A percentile compares a stretch with the other conserved stretches of the same genome.
Conservation (phyloP, 139 green algal species). For the Deuterostichococcus epilithicus region DNA sequence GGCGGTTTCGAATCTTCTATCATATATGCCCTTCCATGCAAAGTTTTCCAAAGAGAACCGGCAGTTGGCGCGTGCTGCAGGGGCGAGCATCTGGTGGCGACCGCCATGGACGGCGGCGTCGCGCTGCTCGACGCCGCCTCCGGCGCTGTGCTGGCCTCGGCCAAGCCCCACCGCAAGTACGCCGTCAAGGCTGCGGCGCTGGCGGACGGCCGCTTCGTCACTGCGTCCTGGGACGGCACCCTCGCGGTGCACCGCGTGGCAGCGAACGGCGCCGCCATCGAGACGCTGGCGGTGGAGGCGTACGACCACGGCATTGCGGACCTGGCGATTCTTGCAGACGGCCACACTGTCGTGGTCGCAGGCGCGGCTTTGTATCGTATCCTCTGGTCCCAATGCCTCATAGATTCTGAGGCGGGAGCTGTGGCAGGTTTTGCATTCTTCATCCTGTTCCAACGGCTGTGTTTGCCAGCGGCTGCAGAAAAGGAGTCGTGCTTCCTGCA, state of each 20-base stretch:
- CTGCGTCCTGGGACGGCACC: conserved; percentile 35
- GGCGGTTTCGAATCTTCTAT: neutral
- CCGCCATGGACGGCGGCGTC: conserved; percentile 53
- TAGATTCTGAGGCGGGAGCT: too few relatives aligned
- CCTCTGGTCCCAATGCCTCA: too few relatives aligned
- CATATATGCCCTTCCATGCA: neutral
- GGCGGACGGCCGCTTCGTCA: conserved; percentile 17
- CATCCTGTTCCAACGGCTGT: too few relatives aligned
- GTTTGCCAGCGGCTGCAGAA: too few relatives aligned
- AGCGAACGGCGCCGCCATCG: neutral
- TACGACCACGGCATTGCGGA: conserved; percentile 28
- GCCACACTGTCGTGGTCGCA: conserved; percentile 24
- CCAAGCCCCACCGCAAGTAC: conserved; percentile 32
- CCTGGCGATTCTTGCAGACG: conserved; percentile 21
- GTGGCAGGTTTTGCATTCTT: too few relatives aligned
- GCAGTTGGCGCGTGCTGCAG: too few relatives aligned
- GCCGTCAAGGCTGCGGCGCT: conserved; percentile 12
- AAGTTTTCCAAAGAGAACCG: too few relatives aligned
- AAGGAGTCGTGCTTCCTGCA: conserved; percentile 33
- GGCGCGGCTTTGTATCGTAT: too few relatives aligned
- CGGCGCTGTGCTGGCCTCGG: neutral
- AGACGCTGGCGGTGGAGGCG: conserved; percentile 3
- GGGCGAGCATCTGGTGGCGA: conserved; percentile 19
- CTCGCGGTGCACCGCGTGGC: conserved; percentile 21
- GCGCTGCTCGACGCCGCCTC: conserved; percentile 24